Base-by-base conservation (phyloP, 768 basidiomycete species). In the Russula compacta region DNA sequence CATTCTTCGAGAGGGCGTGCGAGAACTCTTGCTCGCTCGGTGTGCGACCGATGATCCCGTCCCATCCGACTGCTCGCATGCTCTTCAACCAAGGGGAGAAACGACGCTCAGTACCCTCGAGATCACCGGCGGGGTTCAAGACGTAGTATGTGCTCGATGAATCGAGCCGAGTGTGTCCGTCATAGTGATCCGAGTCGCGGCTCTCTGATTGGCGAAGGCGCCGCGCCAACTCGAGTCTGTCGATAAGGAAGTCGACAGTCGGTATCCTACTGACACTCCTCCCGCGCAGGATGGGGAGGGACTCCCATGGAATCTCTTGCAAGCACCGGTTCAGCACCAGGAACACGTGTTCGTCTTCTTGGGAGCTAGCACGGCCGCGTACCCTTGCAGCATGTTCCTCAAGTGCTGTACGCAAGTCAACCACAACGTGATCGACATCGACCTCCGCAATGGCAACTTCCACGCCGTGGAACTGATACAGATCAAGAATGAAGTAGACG, bases 241-340 rank as follows among this genome's bases (percentile, higher is more conserved):
- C 97, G 24, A 89, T 72, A 19, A 99, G 75, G 77, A 98, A 98
- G 59, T 90, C 82, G 42, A 94, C 70, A 39, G 87, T 91, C 2
- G 97, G 97, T 64, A 98, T 85, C n/a, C 97, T 86, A 69, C 91
- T 94, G 69, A 98, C 81, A 56, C 93, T 90, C 52, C 86, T 79
- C 9, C 88, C 91, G 44, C 91, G 80, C 11, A 98, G 74, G 44
- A 86, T 81, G 0, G 95, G 94, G 14, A 98, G 83, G 29, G 89
- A 95, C 73, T 98, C 97, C 95, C 95, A 98, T 2, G 97, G 95
- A 58, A 98, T 78, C 0, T 84, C 83, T 68, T 94, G 91, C 11
- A 95, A 75, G 60, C 89, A 85, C 73, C 90, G 91, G 73, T 98
- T 97, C 52, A 98, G 78, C 19, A 95, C 81, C 62, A 98, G 76